Conservation (phyloP, 108 stramenopile genomes). For the Fistulifera pelliculosa region DNA sequence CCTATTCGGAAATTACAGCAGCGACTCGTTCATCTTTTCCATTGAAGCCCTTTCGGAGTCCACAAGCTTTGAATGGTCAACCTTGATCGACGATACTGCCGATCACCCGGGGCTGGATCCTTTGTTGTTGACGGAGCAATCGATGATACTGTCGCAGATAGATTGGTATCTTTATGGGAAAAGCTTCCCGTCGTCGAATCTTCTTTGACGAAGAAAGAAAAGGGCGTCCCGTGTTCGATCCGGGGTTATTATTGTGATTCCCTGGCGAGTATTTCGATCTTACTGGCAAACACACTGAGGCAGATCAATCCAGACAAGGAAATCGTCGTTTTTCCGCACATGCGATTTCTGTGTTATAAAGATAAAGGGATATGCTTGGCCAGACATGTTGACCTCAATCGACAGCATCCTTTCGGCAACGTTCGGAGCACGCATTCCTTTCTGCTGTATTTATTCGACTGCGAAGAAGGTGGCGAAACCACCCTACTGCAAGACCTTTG, state of each 20-base stretch:
- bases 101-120: constrained; percentile 77
- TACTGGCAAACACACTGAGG: constrained; percentile 21
- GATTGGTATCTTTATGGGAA: constrained; percentile 30
- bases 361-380: constrained; percentile 35
- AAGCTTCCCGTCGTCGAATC: constrained; percentile 29
- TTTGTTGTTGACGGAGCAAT: constrained; percentile 52
- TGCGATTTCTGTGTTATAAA: constrained; percentile 64
- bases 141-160: constrained; percentile 22
- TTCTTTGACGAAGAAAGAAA: constrained; percentile 26
- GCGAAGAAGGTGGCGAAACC: constrained; percentile 60
- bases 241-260: constrained; percentile 71
- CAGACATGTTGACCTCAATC: constrained; percentile 66
- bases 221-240: constrained; percentile 23
- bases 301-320: constrained; percentile 9
- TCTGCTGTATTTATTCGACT: constrained; percentile 58
- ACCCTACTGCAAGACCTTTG: constrained; percentile 36
- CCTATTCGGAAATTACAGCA: constrained; percentile 9
- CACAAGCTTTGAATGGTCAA: constrained; percentile 11
- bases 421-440: constrained; percentile 70
- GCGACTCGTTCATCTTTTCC: background rate
- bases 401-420: constrained; percentile 29
- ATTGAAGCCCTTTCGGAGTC: background rate
- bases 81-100: constrained; percentile 29
- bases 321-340: constrained; percentile 45
- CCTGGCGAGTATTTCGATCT: constrained; percentile 13